These are phyloP conservation scores for Aspergillus cristatus DNA, from an alignment of 495 filamentous ascomycete species.

Conservation along the genomic window DNA sequence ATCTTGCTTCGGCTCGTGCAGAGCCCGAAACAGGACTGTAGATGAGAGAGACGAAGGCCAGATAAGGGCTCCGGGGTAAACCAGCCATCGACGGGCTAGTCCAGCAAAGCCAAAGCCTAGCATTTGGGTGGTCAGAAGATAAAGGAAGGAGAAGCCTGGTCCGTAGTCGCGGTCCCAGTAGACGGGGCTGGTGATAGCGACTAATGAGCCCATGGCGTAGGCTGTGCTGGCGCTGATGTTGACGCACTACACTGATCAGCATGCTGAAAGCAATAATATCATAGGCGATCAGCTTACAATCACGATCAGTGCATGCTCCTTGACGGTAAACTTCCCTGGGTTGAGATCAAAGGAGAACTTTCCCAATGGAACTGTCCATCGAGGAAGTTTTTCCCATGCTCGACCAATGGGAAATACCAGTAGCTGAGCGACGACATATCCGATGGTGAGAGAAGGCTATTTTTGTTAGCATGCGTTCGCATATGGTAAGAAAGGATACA, in stretches of 20 bases:
- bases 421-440: conserved; percentile 53
- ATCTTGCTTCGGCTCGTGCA: conserved; percentile 29
- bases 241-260: conserved; percentile 20
- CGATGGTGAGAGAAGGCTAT: conserved; percentile 77
- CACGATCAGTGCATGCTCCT: conserved; percentile 60
- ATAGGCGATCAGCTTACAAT: conserved; percentile 38
- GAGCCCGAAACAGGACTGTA: conserved; percentile 31
- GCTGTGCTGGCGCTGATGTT: conserved; percentile 29
- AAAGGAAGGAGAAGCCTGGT: conserved; percentile 51
- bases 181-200: conserved; percentile 39
- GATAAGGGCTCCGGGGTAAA: conserved; percentile 36
- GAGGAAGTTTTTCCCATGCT: conserved; percentile 39
- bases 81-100: conserved; percentile 51
- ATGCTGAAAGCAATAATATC: no score
- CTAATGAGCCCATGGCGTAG: conserved; percentile 51
- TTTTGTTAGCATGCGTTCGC: conserved; percentile 6
- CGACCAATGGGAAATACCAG: conserved; percentile 48
- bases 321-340: conserved; percentile 59
- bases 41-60: conserved; percentile 24
- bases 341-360: conserved; percentile 41
- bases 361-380: conserved; percentile 53
- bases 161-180: conserved; percentile 57
- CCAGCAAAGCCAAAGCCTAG: conserved; percentile 56
- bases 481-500: not conserved
- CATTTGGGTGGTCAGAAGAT: conserved; percentile 55